Conservation (phyloP, 495 filamentous ascomycete genomes). For the Pseudotulostoma volvatum region DNA sequence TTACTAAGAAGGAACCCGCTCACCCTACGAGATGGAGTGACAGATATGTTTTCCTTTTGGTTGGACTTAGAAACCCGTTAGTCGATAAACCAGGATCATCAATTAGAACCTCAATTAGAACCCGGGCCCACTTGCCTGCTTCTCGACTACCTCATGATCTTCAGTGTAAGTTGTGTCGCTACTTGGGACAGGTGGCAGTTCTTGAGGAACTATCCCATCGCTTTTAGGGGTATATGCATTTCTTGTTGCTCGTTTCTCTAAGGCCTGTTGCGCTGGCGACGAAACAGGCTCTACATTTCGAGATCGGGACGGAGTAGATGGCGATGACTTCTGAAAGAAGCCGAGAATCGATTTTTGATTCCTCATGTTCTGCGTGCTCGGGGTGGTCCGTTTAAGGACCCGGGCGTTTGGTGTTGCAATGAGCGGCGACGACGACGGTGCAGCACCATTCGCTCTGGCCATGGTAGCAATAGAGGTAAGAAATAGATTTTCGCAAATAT, state of each 20-base stretch:
- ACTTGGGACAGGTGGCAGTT: slow-evolving; percentile 61
- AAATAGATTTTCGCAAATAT: too few relatives aligned
- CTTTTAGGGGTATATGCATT: slow-evolving; percentile 2
- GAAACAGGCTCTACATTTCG: slow-evolving; percentile 18
- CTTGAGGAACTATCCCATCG: slow-evolving; percentile 14
- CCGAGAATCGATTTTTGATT: slow-evolving; percentile 68
- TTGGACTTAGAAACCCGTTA: too few relatives aligned
- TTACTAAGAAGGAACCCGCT: slow-evolving; percentile 1
- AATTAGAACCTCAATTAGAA: too few relatives aligned
- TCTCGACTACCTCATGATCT: slow-evolving; percentile 24
- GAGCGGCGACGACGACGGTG: slow-evolving; percentile 23
- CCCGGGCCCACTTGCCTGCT: too few relatives aligned
- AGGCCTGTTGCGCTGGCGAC: slow-evolving; percentile 27
- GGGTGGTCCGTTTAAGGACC: slow-evolving; percentile 28
- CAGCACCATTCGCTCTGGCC: too few relatives aligned
- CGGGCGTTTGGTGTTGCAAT: slow-evolving; percentile 23
- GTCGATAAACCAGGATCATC: too few relatives aligned
- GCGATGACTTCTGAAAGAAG: slow-evolving; percentile 62
- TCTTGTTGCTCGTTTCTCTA: slow-evolving; percentile 11
- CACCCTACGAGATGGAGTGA: slow-evolving; percentile 34
- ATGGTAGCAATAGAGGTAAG: too few relatives aligned
- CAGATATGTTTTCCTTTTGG: slow-evolving; percentile 10
- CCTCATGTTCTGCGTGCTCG: slow-evolving; percentile 39
- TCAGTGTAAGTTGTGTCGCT: slow-evolving; percentile 42
- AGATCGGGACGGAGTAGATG: slow-evolving; percentile 22